Conservation (phyloP, 139 green algal species). For the Marvania coccoides region DNA sequence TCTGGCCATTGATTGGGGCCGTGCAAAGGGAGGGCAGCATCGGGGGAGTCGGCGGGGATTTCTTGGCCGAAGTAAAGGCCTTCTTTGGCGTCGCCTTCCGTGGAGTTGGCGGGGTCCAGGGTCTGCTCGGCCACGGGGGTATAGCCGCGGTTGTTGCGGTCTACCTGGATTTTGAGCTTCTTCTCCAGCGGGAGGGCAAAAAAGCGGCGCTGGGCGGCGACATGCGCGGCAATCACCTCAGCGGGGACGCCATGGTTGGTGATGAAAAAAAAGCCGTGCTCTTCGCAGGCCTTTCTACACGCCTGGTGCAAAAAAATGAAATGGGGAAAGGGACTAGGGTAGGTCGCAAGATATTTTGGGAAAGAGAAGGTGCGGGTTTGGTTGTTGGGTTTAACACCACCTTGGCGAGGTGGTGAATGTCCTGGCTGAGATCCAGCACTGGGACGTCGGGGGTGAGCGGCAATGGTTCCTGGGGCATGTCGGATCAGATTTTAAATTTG, state of each 20-base stretch:
- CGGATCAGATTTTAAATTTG: too few species aligned
- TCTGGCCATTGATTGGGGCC: constrained; percentile 88
- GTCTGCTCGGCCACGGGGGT: constrained; percentile 68
- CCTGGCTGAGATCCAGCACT: too few species aligned
- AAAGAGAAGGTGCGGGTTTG: too few species aligned
- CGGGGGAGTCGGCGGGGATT: constrained; percentile 28
- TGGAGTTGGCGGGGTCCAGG: constrained; percentile 61
- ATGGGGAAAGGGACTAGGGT: too few species aligned
- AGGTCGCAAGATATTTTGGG: too few species aligned
- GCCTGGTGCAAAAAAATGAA: too few species aligned
- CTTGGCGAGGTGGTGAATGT: too few species aligned
- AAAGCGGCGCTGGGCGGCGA: constrained; percentile 47
- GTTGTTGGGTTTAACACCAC: too few species aligned
- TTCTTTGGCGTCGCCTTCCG: constrained; percentile 83
- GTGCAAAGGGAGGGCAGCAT: constrained; percentile 66
- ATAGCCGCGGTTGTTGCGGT: constrained; percentile 57
- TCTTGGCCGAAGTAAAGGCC: constrained; percentile 72
- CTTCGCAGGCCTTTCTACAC: constrained; percentile 25
- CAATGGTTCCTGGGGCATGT: too few species aligned
- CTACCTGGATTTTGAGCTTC: constrained; percentile 57
- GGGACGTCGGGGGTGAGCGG: too few species aligned
- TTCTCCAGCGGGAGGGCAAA: constrained; percentile 65
- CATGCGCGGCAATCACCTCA: constrained; percentile 40
- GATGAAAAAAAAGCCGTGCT: constrained; percentile 65
- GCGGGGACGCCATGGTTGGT: constrained; percentile 62